Conservation (phyloP, 1,139 yeast genomes). For the Pichiaceae sp. region DNA sequence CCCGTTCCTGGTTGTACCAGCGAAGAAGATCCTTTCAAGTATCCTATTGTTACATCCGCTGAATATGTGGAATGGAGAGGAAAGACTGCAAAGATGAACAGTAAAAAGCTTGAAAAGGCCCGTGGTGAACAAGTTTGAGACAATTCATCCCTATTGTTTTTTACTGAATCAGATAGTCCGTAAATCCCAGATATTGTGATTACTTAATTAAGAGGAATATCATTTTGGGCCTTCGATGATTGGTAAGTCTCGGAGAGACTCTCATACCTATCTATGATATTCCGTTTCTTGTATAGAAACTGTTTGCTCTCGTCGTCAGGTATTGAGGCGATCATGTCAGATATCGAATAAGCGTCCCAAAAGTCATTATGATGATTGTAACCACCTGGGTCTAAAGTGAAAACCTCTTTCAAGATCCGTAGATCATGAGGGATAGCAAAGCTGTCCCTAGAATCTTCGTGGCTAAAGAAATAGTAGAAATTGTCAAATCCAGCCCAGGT, state of each 20-base stretch:
- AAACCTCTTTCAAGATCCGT: neutral
- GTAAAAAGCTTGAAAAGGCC: no score
- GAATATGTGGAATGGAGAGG: conserved; percentile 10
- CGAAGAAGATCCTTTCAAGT: conserved; percentile 21
- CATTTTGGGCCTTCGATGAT: neutral
- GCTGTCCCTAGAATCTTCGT: neutral
- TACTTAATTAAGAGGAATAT: neutral
- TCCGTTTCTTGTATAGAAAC: neutral
- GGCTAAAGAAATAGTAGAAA: neutral
- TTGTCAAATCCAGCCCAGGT: neutral
- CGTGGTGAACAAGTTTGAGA: no score
- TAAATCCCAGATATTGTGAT: no score
- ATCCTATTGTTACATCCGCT: conserved; percentile 22
- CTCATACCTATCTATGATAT: neutral
- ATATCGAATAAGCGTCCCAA: neutral
- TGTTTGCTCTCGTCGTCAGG: neutral
- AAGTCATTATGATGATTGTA: neutral
- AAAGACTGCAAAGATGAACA: neutral
- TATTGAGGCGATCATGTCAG: neutral
- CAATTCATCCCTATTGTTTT: no score
- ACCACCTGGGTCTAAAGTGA: neutral
- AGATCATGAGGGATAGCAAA: neutral
- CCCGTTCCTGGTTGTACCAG: conserved; percentile 13
- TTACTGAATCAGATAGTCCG: no score
- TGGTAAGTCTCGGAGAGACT: neutral